These are phyloP conservation scores for Trichosporon sp. DNA, from an alignment of 1,284 basidiomycete genomes.

Conservation along the genomic window DNA sequence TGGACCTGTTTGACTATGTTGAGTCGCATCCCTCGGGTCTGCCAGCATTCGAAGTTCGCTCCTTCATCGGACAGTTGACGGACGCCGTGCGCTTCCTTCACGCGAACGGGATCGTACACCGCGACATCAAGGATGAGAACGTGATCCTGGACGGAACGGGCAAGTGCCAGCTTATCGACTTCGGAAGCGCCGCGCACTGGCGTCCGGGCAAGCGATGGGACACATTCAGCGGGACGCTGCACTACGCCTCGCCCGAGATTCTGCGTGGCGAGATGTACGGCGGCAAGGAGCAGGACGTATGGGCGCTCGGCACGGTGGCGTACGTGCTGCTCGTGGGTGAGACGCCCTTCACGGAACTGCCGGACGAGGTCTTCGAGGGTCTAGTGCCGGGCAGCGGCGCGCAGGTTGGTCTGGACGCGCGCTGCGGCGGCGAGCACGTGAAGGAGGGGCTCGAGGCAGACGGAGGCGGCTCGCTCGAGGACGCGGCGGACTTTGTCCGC, in stretches of 20 bases:
- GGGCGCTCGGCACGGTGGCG: constrained; percentile 97
- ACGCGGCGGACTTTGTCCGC: constrained; percentile 55
- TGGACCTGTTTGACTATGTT: constrained; percentile 93
- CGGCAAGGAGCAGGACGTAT: constrained; percentile 96
- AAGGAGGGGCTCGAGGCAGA: constrained; percentile 51
- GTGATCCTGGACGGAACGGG: constrained; percentile 64
- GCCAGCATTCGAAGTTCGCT: constrained; percentile 72
- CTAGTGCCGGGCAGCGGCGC: constrained; percentile 41
- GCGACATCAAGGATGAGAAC: constrained; percentile 98
- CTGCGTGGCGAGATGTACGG: constrained; percentile 89
- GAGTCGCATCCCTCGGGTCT: constrained; percentile 86
- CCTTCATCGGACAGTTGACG: constrained; percentile 89
- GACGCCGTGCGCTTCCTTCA: constrained; percentile 92
- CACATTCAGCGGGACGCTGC: constrained; percentile 80
- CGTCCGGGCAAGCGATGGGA: constrained; percentile 93
- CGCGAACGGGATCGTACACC: constrained; percentile 89
- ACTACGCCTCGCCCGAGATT: constrained; percentile 97
- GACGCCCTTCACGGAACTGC: constrained; percentile 75
- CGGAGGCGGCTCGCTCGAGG: constrained; percentile 50
- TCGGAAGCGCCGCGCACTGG: constrained; percentile 66
- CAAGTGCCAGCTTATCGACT: constrained; percentile 90
- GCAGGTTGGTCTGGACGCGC: constrained; percentile 40
- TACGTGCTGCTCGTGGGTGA: constrained; percentile 95
- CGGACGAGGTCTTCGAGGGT: constrained; percentile 52
- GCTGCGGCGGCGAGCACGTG: constrained; percentile 43